A percentile compares a stretch with the other conserved stretches of the same genome.
These are phyloP conservation scores for Clathrospora elynae DNA, from an alignment of 2,329 filamentous ascomycete genomes.

Conservation along the genomic window DNA sequence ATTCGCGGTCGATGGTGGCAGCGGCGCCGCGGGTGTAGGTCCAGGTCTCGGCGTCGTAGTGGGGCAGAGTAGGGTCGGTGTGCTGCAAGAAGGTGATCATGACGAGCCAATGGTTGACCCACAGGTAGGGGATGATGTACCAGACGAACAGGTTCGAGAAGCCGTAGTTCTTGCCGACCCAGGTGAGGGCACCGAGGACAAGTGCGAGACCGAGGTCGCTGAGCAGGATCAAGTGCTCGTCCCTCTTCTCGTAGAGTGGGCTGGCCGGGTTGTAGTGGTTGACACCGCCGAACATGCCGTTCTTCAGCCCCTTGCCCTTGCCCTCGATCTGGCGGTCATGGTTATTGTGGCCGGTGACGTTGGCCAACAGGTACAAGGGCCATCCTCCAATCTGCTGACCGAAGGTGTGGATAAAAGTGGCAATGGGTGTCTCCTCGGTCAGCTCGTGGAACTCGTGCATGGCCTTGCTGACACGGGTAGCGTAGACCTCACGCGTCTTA, in stretches of 20 bases:
- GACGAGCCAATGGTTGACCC: conserved; percentile 99
- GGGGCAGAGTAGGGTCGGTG: conserved; percentile 90
- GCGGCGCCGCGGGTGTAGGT: conserved; percentile 92
- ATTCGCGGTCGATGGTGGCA: conserved; percentile 95
- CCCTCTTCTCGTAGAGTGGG: conserved; percentile 89
- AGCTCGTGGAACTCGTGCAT: conserved; percentile 85
- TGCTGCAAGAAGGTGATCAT: conserved; percentile 98
- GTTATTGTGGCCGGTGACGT: conserved; percentile 95
- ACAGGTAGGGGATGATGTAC: conserved; percentile 94
- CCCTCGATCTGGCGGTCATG: conserved; percentile 91
- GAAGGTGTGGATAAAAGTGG: conserved; percentile 74
- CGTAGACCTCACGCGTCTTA: conserved; percentile 82
- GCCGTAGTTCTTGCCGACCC: conserved; percentile 77
- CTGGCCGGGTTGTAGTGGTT: conserved; percentile 93
- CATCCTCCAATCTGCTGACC: conserved; percentile 89
- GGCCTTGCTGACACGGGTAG: conserved; percentile 72
- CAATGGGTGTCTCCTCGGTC: conserved; percentile 90
- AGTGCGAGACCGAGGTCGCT: conserved; percentile 79
- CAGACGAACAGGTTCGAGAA: conserved; percentile 87
- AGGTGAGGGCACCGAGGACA: conserved; percentile 65
- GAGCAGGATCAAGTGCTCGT: conserved; percentile 82
- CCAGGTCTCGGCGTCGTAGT: conserved; percentile 87
- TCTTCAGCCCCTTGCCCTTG: conserved; percentile 88
- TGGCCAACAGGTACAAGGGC: conserved; percentile 88
- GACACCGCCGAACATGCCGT: conserved; percentile 78